Base-by-base conservation (phyloP, 2,329 filamentous ascomycete species). In the Chaetomium olivaceum region DNA sequence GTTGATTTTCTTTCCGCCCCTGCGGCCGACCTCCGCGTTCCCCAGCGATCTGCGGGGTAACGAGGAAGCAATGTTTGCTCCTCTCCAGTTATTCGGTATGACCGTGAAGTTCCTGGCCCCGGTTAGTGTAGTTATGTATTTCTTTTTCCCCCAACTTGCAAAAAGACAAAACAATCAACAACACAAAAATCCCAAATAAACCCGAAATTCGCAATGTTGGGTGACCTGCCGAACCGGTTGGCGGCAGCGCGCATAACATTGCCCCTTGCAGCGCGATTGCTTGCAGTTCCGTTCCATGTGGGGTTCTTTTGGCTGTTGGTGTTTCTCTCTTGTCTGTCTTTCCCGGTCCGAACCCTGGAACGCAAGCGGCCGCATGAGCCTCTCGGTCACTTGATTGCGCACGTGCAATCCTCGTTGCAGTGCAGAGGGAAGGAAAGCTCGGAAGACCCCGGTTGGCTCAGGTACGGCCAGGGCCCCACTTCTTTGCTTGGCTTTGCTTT, bases 231-330 rank as follows among this genome's bases (percentile, higher is more conserved):
- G 2, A 12, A n/a, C 36, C 60, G 36, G 61, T 36, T 58, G 61
- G 61, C 36, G 29, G 54, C 54, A 43, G 54, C 39, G 12, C n/a
- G 52, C 33, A 36, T 36, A 36, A 36, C 33, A 23, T 43, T 43
- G 7, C 39, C 39, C 39, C 39, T 43, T 43, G 39, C 39, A 43
- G 39, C 33, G 19, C 61, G 27, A 6, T 27, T 27, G 29, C 31
- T 51, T 61, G 59, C 48, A 31, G 59, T 61, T 54, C 31, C 50
- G 12, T 46, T 43, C 21, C 11, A n/a, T 59, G 58, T 60, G 58
- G 58, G 58, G 43, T 57, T 31, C 19, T 54, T 31, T 23, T 43
- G 39, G 39, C 33, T 36, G 33, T 36, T 43, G 39, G 39, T 43
- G 39, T 43, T 5, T 43, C 39, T 39, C 12, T 14, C 4, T 14